These are phyloP conservation scores for Kregervanrija fluxuum DNA, from an alignment of 805 yeast genomes.

Conservation along the genomic window DNA sequence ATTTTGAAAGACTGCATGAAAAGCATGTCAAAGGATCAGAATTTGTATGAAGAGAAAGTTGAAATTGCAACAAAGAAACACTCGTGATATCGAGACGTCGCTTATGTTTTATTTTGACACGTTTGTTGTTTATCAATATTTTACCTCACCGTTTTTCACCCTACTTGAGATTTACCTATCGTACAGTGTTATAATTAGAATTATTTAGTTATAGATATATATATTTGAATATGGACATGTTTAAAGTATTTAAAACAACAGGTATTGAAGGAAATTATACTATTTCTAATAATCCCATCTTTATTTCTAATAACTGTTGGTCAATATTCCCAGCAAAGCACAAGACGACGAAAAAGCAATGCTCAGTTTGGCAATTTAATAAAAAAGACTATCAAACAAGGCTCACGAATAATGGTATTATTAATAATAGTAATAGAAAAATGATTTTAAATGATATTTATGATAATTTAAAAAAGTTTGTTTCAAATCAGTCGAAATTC, in stretches of 20 bases:
- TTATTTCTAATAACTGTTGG: constrained; percentile 72
- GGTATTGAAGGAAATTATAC: constrained; percentile 65
- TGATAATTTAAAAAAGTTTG: constrained; percentile 59
- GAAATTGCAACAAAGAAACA: constrained; percentile 11
- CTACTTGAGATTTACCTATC: no score
- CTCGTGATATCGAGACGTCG: background rate
- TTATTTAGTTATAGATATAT: no score
- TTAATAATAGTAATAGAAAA: constrained; percentile 41
- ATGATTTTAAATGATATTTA: constrained; percentile 53
- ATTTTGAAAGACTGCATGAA: constrained; percentile 69
- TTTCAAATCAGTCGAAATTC: constrained; percentile 65
- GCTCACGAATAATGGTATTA: constrained; percentile 42
- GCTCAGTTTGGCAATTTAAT: constrained; percentile 82
- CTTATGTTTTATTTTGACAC: no score
- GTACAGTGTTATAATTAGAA: no score
- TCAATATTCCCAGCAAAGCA: constrained; percentile 77
- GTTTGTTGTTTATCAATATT: no score
- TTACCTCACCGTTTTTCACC: no score
- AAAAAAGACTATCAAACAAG: constrained; percentile 63
- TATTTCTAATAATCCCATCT: constrained; percentile 63
- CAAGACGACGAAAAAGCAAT: constrained; percentile 50
- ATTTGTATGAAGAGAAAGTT: constrained; percentile 25
- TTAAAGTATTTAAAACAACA: constrained; percentile 43
- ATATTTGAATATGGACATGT: constrained; percentile 29
- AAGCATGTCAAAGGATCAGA: constrained; percentile 49